Base-by-base conservation (phyloP, 352 stramenopile species). In the Globisporangium okanoganense region DNA sequence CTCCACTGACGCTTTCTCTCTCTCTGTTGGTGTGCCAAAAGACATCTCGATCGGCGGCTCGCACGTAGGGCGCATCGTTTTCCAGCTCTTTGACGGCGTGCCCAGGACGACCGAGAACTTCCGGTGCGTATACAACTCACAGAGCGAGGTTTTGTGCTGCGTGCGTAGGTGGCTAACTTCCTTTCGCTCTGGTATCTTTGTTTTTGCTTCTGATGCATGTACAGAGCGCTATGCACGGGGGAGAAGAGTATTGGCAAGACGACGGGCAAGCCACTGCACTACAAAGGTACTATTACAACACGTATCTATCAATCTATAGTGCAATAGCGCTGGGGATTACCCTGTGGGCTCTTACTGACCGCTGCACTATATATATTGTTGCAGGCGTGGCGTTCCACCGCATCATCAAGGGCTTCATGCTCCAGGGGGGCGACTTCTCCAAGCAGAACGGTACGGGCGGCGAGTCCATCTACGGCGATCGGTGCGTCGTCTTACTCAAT, bases 31-130 rank as follows among this genome's bases (percentile, higher is more conserved):
- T 38, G 10, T 20, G 35, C 22, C 36, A 20, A 25, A 41, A 86
- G 94, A 98, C 63, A 89, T 99, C 43, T 93, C 76, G 18, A 98
- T 98, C 54, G 93, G 89, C 29, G 92, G 90, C 40, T 85, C 84
- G 20, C 63, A 67, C 52, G 74, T 62, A 0, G 83, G 81, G 9
- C 79, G 83, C 58, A 78, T 92, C 61, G 72, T 85, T 14, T 86
- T 92, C 64, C 69, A 69, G 31, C 70, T 93, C 47, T 91, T 78
- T 64, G 56, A 75, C 2, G 83, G 62, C 22, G 60, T 87, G 0
- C 75, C 78, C 33, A 76, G 78, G 58, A 88, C 77, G 14, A 78
- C 71, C 44, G 88, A 86, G 66, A 92, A 82, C 65, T 94, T 86
- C 64, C 72, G 78, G 45, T 80, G 47, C 38, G 3, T 25, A 40